Percentiles rank a stretch among this genome's conserved stretches.
These are phyloP conservation scores for Trichosporon faecale DNA, from an alignment of 1,284 basidiomycete genomes.

Conservation along the genomic window DNA sequence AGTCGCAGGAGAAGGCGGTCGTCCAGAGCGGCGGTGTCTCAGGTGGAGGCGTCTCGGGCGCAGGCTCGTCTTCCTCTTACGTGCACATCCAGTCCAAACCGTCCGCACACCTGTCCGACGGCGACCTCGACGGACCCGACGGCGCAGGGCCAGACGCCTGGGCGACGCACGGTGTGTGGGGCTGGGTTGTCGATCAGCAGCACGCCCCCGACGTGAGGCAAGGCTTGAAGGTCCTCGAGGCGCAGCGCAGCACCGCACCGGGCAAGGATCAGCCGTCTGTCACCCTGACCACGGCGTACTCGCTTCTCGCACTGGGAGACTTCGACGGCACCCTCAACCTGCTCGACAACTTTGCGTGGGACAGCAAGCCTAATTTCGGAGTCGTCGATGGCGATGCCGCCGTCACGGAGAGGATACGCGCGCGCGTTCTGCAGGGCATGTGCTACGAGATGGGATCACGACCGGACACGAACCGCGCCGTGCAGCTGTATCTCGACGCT, in stretches of 20 bases:
- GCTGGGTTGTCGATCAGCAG: conserved; percentile 5
- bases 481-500: conserved; percentile 36
- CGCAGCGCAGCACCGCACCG: background rate
- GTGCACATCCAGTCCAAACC: conserved; percentile 33
- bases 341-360: conserved; percentile 60
- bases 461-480: conserved; percentile 29
- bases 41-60: conserved; percentile 22
- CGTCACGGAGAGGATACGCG: conserved; percentile 51
- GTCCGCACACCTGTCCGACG: conserved; percentile 30
- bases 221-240: background rate
- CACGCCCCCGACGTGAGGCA: conserved; percentile 1
- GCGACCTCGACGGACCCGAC: conserved; percentile 46
- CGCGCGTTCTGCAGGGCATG: conserved; percentile 49
- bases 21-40: background rate
- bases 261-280: conserved; percentile 40
- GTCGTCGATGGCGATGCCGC: conserved; percentile 50
- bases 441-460: conserved; percentile 31
- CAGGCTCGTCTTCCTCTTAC: conserved; percentile 37
- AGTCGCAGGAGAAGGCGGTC: conserved; percentile 20
- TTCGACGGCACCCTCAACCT: conserved; percentile 63
- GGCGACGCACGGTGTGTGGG: conserved; percentile 19
- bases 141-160: conserved; percentile 29
- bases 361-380: conserved; percentile 38
- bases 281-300: conserved; percentile 66
- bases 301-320: conserved; percentile 68